A percentile compares a stretch with the other conserved stretches of the same genome.
These are phyloP conservation scores for Phytophthora brassicae DNA, from an alignment of 352 stramenopile species.

Conservation along the genomic window DNA sequence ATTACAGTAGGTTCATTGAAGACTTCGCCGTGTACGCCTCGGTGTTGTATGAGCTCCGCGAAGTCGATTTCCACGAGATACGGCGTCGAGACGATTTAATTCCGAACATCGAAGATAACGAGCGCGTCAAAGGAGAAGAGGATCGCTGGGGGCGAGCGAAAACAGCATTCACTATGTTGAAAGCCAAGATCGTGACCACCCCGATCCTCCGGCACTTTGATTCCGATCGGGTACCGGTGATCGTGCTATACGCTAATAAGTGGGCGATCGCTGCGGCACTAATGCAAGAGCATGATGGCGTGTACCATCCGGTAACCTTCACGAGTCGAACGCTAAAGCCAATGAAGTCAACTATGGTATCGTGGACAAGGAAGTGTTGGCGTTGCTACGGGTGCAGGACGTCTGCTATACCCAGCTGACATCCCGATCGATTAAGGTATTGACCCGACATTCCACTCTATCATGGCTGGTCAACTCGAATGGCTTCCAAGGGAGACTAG, in stretches of 20 bases:
- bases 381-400: no score
- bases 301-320: no score
- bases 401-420: no score
- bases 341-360: no score
- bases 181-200: background rate
- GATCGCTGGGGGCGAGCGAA: no score
- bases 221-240: background rate
- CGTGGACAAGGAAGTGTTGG: no score
- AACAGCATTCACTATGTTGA: slow-evolving; percentile 3
- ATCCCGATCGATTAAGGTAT: background rate
- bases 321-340: no score
- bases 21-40: slow-evolving; percentile 11
- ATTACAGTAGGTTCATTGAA: slow-evolving; percentile 21
- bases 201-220: slow-evolving; percentile 19
- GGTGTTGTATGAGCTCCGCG: slow-evolving; percentile 3
- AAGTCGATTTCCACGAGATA: background rate
- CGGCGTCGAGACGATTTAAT: no score
- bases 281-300: no score
- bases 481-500: background rate
- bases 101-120: no score
- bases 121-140: no score
- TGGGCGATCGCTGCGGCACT: background rate
- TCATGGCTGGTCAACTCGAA: background rate
- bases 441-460: background rate
- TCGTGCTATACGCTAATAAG: slow-evolving; percentile 12